Conservation (phyloP, 148 eudicot species). For the Fagopyrum tataricum region DNA sequence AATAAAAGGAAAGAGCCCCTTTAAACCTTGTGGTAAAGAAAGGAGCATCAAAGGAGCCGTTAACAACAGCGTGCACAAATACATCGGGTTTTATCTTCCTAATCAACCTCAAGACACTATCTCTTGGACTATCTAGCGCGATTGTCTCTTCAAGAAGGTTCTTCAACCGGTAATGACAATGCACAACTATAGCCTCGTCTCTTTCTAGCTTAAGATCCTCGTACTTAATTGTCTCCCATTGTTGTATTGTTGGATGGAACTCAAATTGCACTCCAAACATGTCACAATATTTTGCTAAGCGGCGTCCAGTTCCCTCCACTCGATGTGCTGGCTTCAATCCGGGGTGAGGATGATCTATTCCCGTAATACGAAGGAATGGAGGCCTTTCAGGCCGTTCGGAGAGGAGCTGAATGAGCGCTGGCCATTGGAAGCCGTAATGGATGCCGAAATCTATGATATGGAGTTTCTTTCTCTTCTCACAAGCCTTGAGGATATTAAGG, state of each 20-base stretch:
- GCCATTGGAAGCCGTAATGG: constrained; percentile 59
- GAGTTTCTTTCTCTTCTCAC: constrained; percentile 29
- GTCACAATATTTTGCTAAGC: constrained; percentile 40
- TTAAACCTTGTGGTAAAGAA: constrained; percentile 34
- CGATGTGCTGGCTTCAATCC: constrained; percentile 53
- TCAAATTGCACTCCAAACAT: constrained; percentile 47
- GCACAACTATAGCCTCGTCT: constrained; percentile 40
- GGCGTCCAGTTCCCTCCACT: constrained; percentile 49
- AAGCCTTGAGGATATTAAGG: constrained; percentile 20
- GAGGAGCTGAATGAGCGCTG: constrained; percentile 38
- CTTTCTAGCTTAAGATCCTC: constrained; percentile 38
- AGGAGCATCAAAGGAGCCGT: constrained; percentile 36
- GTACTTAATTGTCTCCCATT: constrained; percentile 45
- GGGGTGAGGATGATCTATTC: constrained; percentile 55
- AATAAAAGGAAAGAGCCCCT: constrained; percentile 35
- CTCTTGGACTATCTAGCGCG: constrained; percentile 39
- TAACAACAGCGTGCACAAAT: constrained; percentile 34
- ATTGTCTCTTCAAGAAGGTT: constrained; percentile 49
- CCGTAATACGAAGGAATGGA: constrained; percentile 43
- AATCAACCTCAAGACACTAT: constrained; percentile 31
- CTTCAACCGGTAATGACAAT: constrained; percentile 31
- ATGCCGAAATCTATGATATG: constrained; percentile 60
- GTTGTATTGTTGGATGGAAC: constrained; percentile 48
- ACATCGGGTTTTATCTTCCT: constrained; percentile 28
- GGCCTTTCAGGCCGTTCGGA: constrained; percentile 38